These are phyloP conservation scores for Xylaria venustula DNA, from an alignment of 495 filamentous ascomycete genomes.

Conservation along the genomic window DNA sequence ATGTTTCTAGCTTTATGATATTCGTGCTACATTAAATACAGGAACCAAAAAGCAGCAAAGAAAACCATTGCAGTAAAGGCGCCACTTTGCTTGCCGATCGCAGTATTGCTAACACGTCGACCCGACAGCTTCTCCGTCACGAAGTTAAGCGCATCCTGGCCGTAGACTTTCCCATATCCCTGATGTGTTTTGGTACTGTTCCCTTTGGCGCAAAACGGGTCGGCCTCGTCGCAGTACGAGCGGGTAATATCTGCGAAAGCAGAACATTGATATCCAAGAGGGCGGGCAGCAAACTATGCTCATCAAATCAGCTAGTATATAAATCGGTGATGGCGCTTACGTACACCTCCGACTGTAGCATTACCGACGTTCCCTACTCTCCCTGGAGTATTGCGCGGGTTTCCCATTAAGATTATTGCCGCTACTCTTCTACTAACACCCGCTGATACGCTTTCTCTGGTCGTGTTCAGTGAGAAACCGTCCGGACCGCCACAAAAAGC, in stretches of 20 bases:
- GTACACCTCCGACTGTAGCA: slow-evolving; percentile 53
- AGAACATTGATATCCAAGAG: slow-evolving; percentile 51
- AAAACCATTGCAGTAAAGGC: not conserved
- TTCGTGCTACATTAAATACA: too few species aligned
- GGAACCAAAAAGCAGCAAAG: too few species aligned
- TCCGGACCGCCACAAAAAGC: slow-evolving; percentile 60
- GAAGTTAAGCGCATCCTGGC: slow-evolving; percentile 50
- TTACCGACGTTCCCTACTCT: slow-evolving; percentile 58
- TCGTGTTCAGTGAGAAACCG: slow-evolving; percentile 46
- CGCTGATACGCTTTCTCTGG: slow-evolving; percentile 42
- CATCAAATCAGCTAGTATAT: not conserved
- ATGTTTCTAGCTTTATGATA: too few species aligned
- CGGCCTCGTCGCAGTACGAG: slow-evolving; percentile 58
- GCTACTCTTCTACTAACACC: slow-evolving; percentile 50
- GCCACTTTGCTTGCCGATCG: too few species aligned
- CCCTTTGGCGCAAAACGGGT: slow-evolving; percentile 63
- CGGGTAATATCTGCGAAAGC: slow-evolving; percentile 50
- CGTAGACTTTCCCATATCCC: slow-evolving; percentile 57
- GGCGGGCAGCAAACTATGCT: slow-evolving; percentile 54
- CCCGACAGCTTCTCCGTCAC: slow-evolving; percentile 44
- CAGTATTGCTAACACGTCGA: not conserved
- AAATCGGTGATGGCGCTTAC: slow-evolving; percentile 17
- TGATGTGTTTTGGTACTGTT: slow-evolving; percentile 53
- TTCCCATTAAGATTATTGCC: slow-evolving; percentile 60
- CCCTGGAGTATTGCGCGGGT: slow-evolving; percentile 52